Evolutionary conservation across 306 rosid genomes (phyloP), one percentile per base, ranked within the genome.

Genomic region (Purshia tridentata): DNA sequence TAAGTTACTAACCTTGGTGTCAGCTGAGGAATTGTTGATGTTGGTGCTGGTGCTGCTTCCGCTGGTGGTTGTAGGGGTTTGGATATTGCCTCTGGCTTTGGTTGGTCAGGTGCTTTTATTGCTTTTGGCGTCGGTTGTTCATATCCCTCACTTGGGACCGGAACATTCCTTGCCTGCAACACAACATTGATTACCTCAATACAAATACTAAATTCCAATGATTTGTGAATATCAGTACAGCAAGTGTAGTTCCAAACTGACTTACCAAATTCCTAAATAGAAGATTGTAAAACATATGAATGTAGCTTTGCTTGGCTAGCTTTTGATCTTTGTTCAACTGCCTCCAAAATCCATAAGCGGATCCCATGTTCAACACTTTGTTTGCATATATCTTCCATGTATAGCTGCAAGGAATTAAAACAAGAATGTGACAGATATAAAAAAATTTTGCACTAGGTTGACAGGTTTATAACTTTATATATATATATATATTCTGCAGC

Each of bases 381-480:
- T 81, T 89, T 73, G 98, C 97, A 83, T 93, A 93, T 69, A 93
- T 91, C 81, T 93, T 93, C 98, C 98, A 93, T 75, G 98, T 93
- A 70, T 93, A 93, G 87, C 98, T 93, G 75, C 76, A 80, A 46
- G 6, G 55, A 71, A 53, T 18, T 39, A 23, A 62, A 9, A 8
- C 44, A 60, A 39, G 49, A 40, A 42, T n/a, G 35, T 3, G 2
- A 29, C 35, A 29, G 1, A 29, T 29, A 29, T 11, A 58, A 76
- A 71, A 56, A 77, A 37, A 69, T 29, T n/a, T 50, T 10, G 58
- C 18, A 41, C 11, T 10, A 72, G 6, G 44, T 20, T 11, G 49
- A 44, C 64, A 4, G 22, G 49, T 20, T 41, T 12, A 23, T 48
- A 55, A 49, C 49, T 65, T 9, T 8, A 20, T 23, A 11, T 46